These are phyloP conservation scores for Septoria petroselini DNA, from an alignment of 2,329 filamentous ascomycete species.

Conservation along the genomic window DNA sequence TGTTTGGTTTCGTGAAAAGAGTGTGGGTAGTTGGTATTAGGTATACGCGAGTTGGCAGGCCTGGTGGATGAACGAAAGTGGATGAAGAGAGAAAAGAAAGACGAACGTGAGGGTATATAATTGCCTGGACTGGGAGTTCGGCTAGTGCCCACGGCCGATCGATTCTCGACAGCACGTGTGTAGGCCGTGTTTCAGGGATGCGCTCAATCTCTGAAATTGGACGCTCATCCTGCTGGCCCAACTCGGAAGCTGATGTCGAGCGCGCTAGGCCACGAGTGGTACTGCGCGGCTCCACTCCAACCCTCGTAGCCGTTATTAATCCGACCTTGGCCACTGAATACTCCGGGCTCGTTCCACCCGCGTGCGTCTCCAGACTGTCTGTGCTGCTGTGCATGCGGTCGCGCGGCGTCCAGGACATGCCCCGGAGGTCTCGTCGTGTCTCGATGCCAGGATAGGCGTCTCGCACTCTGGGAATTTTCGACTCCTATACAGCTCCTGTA, in stretches of 20 bases:
- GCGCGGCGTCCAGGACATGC: no score
- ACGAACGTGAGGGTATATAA: constrained; percentile 10
- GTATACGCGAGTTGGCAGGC: constrained; percentile 9
- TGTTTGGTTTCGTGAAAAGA: constrained; percentile 13
- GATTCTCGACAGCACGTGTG: constrained; percentile 6
- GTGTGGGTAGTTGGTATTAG: constrained; percentile 18
- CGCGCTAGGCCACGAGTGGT: constrained; percentile 8
- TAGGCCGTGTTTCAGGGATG: constrained; percentile 13
- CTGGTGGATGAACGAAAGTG: constrained; percentile 7
- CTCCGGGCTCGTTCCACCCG: not conserved
- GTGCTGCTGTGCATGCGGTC: not conserved
- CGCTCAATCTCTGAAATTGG: constrained; percentile 10
- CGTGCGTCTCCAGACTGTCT: no score
- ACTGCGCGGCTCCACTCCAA: constrained; percentile 1
- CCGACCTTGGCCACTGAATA: constrained; percentile 7
- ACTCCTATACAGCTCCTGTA: no score
- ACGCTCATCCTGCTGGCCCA: constrained; percentile 12
- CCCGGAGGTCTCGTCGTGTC: no score
- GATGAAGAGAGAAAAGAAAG: constrained; percentile 7
- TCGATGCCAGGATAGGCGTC: no score
- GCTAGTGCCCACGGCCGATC: constrained; percentile 1
- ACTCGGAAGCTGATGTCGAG: constrained; percentile 11
- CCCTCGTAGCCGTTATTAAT: constrained; percentile 9
- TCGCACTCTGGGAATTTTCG: no score
- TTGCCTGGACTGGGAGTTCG: not conserved